phyloP scores from a whole-genome alignment of 139 green algal species.

The Micractinium conductrix region DNA sequence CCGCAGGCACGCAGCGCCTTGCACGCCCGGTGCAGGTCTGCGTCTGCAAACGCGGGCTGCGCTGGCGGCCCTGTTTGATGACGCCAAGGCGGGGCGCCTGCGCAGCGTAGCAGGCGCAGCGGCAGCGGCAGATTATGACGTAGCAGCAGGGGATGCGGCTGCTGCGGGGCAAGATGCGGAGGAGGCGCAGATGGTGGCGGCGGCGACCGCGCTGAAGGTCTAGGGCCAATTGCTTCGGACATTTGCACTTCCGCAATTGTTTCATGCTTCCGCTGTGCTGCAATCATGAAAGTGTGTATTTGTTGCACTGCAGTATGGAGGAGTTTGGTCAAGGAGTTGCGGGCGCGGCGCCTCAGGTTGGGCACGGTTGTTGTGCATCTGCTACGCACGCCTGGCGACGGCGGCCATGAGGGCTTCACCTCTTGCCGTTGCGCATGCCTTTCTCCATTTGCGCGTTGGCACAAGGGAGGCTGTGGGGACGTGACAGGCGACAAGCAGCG shows the following conservation, averaged over 20 bases:
- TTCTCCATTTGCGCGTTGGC: too few relatives aligned
- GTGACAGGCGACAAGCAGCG: too few relatives aligned
- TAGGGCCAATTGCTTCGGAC: not conserved
- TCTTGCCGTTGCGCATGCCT: too few relatives aligned
- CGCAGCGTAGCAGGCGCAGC: not conserved
- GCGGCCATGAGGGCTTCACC: too few relatives aligned
- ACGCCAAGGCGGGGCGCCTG: not conserved
- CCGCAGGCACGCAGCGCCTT: too few relatives aligned
- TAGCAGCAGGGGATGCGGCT: not conserved
- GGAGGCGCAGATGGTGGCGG: too few relatives aligned
- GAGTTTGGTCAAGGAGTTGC: not conserved
- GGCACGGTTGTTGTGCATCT: too few relatives aligned
- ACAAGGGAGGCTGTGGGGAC: too few relatives aligned
- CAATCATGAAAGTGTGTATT: not conserved
- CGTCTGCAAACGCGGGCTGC: too few relatives aligned
- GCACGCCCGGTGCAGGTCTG: too few relatives aligned
- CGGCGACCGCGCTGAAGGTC: not conserved
- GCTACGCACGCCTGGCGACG: too few relatives aligned
- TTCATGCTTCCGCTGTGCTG: not conserved
- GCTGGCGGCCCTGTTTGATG: constrained; percentile 46
- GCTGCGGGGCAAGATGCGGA: not conserved
- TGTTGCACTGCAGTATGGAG: too few relatives aligned
- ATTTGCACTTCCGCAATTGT: not conserved
- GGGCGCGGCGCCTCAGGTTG: not conserved
- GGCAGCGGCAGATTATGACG: not conserved